Percentiles rank a stretch among this genome's conserved stretches.
Evolutionary conservation across 495 filamentous ascomycete species (phyloP).

Genomic region (Aspergillus diversus): DNA sequence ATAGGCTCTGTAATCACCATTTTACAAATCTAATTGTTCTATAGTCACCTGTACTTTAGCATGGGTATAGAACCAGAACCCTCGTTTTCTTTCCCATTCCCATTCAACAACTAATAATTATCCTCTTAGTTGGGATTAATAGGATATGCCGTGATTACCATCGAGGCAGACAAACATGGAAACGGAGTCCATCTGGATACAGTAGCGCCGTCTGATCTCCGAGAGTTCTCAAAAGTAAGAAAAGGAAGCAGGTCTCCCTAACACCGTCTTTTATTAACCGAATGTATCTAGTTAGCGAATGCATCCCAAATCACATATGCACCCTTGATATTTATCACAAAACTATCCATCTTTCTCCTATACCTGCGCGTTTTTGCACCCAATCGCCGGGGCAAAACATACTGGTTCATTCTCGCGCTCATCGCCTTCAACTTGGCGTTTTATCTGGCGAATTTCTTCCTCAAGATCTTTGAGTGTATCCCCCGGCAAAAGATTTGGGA

Average conservation of each 20-base stretch:
- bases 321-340: constrained; percentile 40
- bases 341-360: constrained; percentile 43
- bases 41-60: constrained; percentile 27
- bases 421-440: constrained; percentile 38
- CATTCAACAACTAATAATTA: background rate
- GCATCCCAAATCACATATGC: constrained; percentile 39
- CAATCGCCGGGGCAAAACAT: constrained; percentile 29
- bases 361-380: constrained; percentile 46
- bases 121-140: constrained; percentile 23
- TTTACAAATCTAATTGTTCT: background rate
- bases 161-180: constrained; percentile 29
- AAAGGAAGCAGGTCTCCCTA: background rate
- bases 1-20: background rate
- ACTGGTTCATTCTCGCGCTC: constrained; percentile 35
- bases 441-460: constrained; percentile 35
- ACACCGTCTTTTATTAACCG: background rate
- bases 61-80: constrained; percentile 23
- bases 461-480: constrained; percentile 41
- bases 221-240: constrained; percentile 21
- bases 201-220: constrained; percentile 16
- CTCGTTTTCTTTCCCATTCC: background rate
- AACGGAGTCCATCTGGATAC: constrained; percentile 21
- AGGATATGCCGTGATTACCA: constrained; percentile 26
- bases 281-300: constrained; percentile 36
- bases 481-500: constrained; percentile 38